Evolutionary conservation across 768 basidiomycete genomes (phyloP).

Genomic region (Cyathus striatus): DNA sequence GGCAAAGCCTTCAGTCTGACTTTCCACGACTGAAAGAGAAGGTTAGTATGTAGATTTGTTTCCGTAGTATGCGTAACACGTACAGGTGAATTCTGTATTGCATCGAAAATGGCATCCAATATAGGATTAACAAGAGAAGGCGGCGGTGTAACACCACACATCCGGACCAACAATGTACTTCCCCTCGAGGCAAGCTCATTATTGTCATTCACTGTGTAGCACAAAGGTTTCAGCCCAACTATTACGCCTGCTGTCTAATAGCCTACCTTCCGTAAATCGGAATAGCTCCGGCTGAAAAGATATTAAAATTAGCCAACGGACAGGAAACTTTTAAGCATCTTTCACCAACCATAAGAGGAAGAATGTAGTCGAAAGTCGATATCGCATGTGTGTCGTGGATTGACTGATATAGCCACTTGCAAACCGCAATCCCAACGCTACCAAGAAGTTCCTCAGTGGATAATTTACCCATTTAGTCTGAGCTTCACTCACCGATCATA

Average conservation of each 20-base stretch:
- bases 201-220: slow-evolving; percentile 61
- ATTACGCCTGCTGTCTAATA: slow-evolving; percentile 1
- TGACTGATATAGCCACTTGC: slow-evolving; percentile 74
- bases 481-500: slow-evolving; percentile 60
- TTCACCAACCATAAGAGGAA: slow-evolving; percentile 66
- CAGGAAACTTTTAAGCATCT: neutral
- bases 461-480: neutral
- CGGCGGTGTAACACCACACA: slow-evolving; percentile 84
- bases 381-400: slow-evolving; percentile 76
- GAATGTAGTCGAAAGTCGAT: slow-evolving; percentile 74
- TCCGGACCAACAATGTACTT: slow-evolving; percentile 67
- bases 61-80: slow-evolving; percentile 16
- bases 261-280: slow-evolving; percentile 63
- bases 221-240: slow-evolving; percentile 1
- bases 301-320: slow-evolving; percentile 20
- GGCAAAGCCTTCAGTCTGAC: slow-evolving; percentile 84
- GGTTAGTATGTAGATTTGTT: slow-evolving; percentile 1
- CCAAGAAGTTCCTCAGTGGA: slow-evolving; percentile 3
- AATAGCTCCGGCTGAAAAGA: slow-evolving; percentile 62
- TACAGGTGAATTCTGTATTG: slow-evolving; percentile 73
- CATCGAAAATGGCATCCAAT: slow-evolving; percentile 67
- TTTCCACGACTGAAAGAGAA: slow-evolving; percentile 68
- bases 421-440: slow-evolving; percentile 62
- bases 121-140: slow-evolving; percentile 61
- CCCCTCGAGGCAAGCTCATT: slow-evolving; percentile 64